Conservation (phyloP, 1,139 yeast genomes). For the Protomyces inundatus region DNA sequence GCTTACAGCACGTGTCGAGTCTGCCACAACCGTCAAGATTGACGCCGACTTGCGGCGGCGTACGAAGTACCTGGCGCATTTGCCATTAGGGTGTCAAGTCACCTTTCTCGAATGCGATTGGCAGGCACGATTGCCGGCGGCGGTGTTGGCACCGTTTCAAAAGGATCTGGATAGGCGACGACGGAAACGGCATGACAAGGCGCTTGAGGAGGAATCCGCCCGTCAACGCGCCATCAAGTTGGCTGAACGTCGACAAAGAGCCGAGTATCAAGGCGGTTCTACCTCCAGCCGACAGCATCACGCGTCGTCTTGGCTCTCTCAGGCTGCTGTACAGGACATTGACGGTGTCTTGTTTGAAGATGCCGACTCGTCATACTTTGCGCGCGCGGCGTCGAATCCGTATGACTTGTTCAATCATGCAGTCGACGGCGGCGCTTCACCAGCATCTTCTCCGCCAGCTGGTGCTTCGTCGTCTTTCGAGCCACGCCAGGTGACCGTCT, state of each 20-base stretch:
- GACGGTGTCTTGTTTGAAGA: conserved; percentile 2
- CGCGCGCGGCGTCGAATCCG: conserved; percentile 16
- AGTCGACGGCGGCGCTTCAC: not conserved
- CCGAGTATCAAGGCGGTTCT: not conserved
- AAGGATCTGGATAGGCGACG: conserved; percentile 60
- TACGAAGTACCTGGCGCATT: conserved; percentile 69
- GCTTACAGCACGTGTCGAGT: conserved; percentile 60
- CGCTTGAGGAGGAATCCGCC: conserved; percentile 38
- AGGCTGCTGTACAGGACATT: not conserved
- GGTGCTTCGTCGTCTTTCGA: not conserved
- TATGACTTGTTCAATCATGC: conserved; percentile 14
- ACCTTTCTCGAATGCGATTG: conserved; percentile 86
- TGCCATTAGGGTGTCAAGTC: conserved; percentile 78
- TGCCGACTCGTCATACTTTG: conserved; percentile 18
- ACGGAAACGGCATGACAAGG: conserved; percentile 50
- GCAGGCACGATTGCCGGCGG: conserved; percentile 50
- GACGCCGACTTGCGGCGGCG: conserved; percentile 53
- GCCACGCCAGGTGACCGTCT: conserved; percentile 6
- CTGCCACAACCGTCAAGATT: conserved; percentile 58
- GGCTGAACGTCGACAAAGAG: conserved; percentile 15
- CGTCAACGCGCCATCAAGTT: conserved; percentile 22
- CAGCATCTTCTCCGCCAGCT: conserved; percentile 3
- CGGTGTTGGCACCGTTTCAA: conserved; percentile 53
- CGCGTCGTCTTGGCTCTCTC: not conserved
- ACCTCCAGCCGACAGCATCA: not conserved